Percentiles rank a stretch among this genome's conserved stretches.
phyloP scores from a whole-genome alignment of 1,284 basidiomycete genomes.

The Leccinum subspadiceum region DNA sequence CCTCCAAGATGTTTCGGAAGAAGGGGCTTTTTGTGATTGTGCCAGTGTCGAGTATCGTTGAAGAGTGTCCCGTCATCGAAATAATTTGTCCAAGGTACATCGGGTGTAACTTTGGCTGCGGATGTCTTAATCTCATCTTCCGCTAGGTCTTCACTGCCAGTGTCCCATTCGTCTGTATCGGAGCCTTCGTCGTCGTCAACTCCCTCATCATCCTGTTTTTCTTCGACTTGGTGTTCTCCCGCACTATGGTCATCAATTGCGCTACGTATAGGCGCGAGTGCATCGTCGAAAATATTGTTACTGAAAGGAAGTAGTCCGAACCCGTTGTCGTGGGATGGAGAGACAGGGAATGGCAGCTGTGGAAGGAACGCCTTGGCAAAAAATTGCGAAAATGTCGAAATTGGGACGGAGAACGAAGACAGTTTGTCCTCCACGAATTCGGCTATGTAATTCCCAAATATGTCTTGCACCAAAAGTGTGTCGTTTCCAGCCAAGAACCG shows the following conservation, averaged over 20 bases:
- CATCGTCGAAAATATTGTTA: constrained; percentile 49
- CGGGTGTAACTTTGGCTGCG: not conserved
- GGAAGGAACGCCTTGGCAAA: constrained; percentile 16
- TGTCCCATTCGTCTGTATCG: constrained; percentile 27
- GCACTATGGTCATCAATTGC: constrained; percentile 19
- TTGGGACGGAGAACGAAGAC: constrained; percentile 21
- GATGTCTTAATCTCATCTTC: not conserved
- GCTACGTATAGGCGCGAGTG: constrained; percentile 40
- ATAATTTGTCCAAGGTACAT: constrained; percentile 14
- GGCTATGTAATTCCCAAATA: constrained; percentile 35
- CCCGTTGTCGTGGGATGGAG: constrained; percentile 7
- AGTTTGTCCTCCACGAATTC: constrained; percentile 28
- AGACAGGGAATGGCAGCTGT: not conserved
- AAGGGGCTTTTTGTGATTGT: constrained; percentile 46
- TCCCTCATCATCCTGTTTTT: constrained; percentile 17
- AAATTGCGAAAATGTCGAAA: constrained; percentile 28
- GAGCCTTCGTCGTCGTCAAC: constrained; percentile 6
- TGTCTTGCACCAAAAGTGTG: constrained; percentile 17
- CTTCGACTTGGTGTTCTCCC: not conserved
- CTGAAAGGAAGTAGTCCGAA: constrained; percentile 48
- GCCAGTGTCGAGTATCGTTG: constrained; percentile 58
- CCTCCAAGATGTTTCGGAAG: constrained; percentile 58
- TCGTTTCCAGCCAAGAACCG: constrained; percentile 32
- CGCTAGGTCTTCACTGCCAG: constrained; percentile 18
- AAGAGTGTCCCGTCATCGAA: constrained; percentile 46